These are phyloP conservation scores for Amanita muscaria DNA, from an alignment of 768 basidiomycete genomes.

Conservation along the genomic window DNA sequence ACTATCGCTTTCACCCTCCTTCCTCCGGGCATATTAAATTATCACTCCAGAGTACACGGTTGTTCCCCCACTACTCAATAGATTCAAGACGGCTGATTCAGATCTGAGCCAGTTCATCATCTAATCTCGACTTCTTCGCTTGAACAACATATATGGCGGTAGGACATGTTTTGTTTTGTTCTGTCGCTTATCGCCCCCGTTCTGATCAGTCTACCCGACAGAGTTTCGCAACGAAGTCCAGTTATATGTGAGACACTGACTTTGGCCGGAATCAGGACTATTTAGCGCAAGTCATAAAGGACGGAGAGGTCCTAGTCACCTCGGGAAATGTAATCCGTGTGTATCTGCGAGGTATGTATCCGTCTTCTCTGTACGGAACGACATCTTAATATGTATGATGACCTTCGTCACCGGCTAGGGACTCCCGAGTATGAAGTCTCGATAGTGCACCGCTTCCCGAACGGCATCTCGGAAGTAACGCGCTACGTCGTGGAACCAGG, in stretches of 20 bases:
- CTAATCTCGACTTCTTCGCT: too few relatives aligned
- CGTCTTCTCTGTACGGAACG: too few relatives aligned
- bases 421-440: neutral
- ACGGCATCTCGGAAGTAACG: neutral
- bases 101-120: too few relatives aligned
- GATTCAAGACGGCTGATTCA: too few relatives aligned
- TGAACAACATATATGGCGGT: too few relatives aligned
- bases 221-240: neutral
- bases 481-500: conserved; percentile 1
- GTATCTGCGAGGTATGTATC: neutral
- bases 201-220: neutral
- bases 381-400: neutral
- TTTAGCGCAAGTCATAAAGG: too few relatives aligned
- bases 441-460: neutral
- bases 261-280: too few relatives aligned
- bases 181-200: neutral
- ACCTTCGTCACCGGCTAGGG: neutral
- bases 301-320: neutral
- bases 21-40: too few relatives aligned
- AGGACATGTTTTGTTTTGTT: neutral
- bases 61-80: too few relatives aligned
- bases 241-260: neutral
- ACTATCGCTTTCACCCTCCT: too few relatives aligned
- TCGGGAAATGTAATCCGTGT: neutral
- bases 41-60: too few relatives aligned